Conservation (phyloP, 1,139 yeast species). For the Saccharomyces hybrid region DNA sequence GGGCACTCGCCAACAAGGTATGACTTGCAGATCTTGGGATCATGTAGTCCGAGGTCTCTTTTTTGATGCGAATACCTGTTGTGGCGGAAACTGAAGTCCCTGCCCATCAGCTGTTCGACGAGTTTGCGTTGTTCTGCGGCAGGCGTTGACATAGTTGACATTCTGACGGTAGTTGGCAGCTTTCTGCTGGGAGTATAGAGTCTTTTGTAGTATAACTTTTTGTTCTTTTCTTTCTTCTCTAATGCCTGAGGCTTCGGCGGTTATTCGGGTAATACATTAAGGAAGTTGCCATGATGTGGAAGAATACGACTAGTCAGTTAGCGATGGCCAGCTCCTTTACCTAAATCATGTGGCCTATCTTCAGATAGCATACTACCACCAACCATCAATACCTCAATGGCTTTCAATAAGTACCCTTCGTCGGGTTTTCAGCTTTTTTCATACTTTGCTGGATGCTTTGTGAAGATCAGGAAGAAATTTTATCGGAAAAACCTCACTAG, state of each 20-base stretch:
- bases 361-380: background rate
- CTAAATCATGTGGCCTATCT: background rate
- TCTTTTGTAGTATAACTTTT: background rate
- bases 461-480: background rate
- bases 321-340: background rate
- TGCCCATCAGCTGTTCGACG: slow-evolving; percentile 79
- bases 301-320: background rate
- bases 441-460: background rate
- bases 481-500: background rate
- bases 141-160: slow-evolving; percentile 21
- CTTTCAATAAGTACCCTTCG: background rate
- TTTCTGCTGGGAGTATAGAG: background rate
- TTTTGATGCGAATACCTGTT: slow-evolving; percentile 7
- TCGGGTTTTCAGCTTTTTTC: background rate
- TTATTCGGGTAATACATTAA: background rate
- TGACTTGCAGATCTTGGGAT: slow-evolving; percentile 67
- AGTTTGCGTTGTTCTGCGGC: slow-evolving; percentile 71
- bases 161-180: background rate
- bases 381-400: background rate
- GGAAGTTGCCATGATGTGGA: background rate
- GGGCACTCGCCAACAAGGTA: slow-evolving; percentile 86
- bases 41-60: slow-evolving; percentile 39
- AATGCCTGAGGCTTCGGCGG: background rate
- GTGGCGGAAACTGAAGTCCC: slow-evolving; percentile 39
- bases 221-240: background rate